Evolutionary conservation across 1,284 basidiomycete genomes (phyloP).

Genomic region (Xerocomus minutiporus): DNA sequence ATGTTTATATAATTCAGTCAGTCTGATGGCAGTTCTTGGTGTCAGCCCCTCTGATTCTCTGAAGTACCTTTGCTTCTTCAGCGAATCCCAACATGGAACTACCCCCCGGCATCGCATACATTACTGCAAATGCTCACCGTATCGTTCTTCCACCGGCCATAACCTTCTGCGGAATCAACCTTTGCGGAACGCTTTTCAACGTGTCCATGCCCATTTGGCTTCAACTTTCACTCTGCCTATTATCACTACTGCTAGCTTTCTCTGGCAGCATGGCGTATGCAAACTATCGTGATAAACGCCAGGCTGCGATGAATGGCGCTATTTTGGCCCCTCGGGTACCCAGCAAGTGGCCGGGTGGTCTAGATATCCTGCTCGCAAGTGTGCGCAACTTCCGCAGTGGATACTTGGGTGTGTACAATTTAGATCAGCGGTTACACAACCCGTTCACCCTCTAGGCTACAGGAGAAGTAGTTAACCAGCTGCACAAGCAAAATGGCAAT

Average conservation of each 20-base stretch:
- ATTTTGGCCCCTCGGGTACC: conserved; percentile 29
- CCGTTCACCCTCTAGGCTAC: conserved; percentile 1
- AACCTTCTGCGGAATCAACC: conserved; percentile 11
- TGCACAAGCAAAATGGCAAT: conserved; percentile 25
- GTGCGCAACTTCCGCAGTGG: conserved; percentile 26
- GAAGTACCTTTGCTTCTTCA: neutral
- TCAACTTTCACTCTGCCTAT: conserved; percentile 14
- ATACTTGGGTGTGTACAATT: conserved; percentile 33
- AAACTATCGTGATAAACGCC: conserved; percentile 24
- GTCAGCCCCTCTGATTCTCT: neutral
- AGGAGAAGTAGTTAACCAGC: conserved; percentile 29
- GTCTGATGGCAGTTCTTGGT: neutral
- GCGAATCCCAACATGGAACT: conserved; percentile 14
- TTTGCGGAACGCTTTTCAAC: conserved; percentile 4
- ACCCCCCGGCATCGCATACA: conserved; percentile 29
- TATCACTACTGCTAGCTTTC: conserved; percentile 29
- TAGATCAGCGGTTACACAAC: neutral
- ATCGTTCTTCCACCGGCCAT: conserved; percentile 19
- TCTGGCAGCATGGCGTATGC: conserved; percentile 16
- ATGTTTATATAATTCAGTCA: neutral
- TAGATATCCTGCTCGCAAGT: conserved; percentile 27
- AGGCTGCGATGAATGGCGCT: conserved; percentile 33
- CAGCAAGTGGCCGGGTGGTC: conserved; percentile 32
- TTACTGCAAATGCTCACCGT: conserved; percentile 19
- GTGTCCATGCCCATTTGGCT: conserved; percentile 17